Conservation (phyloP, 768 basidiomycete genomes). For the Atractiella rhizophila region DNA sequence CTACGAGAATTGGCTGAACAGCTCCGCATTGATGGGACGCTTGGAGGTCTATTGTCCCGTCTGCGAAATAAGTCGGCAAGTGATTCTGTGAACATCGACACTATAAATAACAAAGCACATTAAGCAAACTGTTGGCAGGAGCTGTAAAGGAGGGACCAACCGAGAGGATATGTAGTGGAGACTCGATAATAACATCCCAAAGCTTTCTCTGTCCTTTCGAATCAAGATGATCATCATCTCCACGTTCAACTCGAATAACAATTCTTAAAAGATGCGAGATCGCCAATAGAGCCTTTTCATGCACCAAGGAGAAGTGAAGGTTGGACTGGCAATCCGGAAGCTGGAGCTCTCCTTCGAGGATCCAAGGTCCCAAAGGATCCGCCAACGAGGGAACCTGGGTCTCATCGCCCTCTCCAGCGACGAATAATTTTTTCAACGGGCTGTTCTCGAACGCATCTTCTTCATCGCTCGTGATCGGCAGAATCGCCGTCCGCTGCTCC, state of each 20-base stretch:
- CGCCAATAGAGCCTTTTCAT: slow-evolving; percentile 44
- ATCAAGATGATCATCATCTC: slow-evolving; percentile 41
- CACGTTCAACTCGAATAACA: slow-evolving; percentile 55
- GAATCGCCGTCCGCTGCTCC: slow-evolving; percentile 35
- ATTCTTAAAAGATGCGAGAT: slow-evolving; percentile 56
- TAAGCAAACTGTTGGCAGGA: background rate
- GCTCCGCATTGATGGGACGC: background rate
- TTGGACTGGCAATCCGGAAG: slow-evolving; percentile 33
- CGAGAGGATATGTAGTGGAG: slow-evolving; percentile 4
- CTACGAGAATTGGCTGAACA: background rate
- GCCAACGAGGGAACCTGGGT: slow-evolving; percentile 20
- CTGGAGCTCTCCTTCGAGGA: slow-evolving; percentile 39
- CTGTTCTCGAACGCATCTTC: slow-evolving; percentile 35
- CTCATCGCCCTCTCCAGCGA: slow-evolving; percentile 20
- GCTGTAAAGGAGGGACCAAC: too few species aligned
- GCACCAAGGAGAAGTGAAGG: slow-evolving; percentile 56
- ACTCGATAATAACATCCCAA: slow-evolving; percentile 54
- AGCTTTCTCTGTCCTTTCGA: slow-evolving; percentile 48
- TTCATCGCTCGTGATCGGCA: slow-evolving; percentile 53
- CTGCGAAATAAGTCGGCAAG: slow-evolving; percentile 3
- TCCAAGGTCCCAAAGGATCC: slow-evolving; percentile 51
- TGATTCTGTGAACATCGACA: slow-evolving; percentile 1
- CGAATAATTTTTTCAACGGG: slow-evolving; percentile 30
- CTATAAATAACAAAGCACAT: background rate
- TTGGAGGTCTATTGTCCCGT: background rate